phyloP scores from a whole-genome alignment of 441 rosid species.

The Raphanus hybrid region DNA sequence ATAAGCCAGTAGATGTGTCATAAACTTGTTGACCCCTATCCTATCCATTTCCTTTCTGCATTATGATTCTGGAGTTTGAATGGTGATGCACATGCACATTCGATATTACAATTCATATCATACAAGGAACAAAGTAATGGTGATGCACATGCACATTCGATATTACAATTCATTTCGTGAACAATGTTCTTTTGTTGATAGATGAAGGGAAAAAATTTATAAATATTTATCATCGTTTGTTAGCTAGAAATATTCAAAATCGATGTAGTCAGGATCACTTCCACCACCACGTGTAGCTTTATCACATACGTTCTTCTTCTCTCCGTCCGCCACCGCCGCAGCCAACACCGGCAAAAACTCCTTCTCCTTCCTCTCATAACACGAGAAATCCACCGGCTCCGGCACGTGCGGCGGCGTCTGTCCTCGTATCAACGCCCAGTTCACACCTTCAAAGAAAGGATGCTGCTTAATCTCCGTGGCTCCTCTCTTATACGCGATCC shows the following conservation, averaged over 20 bases:
- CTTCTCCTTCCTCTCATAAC: constrained; percentile 22
- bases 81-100: too few relatives aligned
- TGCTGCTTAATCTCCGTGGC: constrained; percentile 73
- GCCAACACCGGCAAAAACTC: constrained; percentile 16
- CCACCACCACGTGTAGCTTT: constrained; percentile 15
- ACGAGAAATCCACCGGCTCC: constrained; percentile 49
- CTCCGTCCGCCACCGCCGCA: background rate
- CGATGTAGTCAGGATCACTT: constrained; percentile 36
- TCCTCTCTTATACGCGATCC: constrained; percentile 62
- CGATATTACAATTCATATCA: too few relatives aligned
- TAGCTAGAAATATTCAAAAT: constrained; percentile 32
- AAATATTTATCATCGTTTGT: too few relatives aligned
- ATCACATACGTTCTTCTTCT: constrained; percentile 6
- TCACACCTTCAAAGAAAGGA: constrained; percentile 67
- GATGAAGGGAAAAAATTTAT: too few relatives aligned
- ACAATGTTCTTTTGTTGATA: too few relatives aligned
- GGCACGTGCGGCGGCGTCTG: constrained; percentile 70
- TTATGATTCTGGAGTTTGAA: background rate
- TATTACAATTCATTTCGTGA: background rate
- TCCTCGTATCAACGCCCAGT: constrained; percentile 70
- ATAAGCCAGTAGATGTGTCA: background rate
- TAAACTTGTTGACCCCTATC: background rate
- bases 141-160: background rate
- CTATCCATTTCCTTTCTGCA: background rate
- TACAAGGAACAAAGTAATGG: too few relatives aligned